Conservation (phyloP, 805 yeast genomes). For the Ogataea nitratoaversa region DNA sequence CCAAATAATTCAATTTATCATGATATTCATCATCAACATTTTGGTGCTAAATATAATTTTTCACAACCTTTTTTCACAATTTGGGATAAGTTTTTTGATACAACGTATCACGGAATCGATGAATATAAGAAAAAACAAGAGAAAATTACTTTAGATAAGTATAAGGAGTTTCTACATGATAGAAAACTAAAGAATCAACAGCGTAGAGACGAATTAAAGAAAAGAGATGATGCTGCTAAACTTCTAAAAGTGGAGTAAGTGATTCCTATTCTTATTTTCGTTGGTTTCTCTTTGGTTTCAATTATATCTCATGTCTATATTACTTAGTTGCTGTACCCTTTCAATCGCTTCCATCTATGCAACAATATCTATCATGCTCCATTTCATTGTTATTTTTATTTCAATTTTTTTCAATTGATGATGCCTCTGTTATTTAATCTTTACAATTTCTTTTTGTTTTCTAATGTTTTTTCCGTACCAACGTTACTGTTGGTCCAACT, state of each 20-base stretch:
- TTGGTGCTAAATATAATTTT: conserved; percentile 90
- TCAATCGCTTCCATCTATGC: too few species aligned
- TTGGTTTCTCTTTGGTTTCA: too few species aligned
- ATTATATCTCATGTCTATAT: too few species aligned
- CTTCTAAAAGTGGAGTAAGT: not conserved
- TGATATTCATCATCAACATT: conserved; percentile 95
- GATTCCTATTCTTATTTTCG: too few species aligned
- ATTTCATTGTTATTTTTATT: too few species aligned
- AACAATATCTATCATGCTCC: too few species aligned
- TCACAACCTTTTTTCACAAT: conserved; percentile 94
- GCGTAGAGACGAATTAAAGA: conserved; percentile 5
- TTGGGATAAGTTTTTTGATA: conserved; percentile 77
- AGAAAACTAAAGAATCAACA: conserved; percentile 21
- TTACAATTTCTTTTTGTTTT: too few species aligned
- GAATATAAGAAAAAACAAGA: conserved; percentile 63
- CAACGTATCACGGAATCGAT: conserved; percentile 66
- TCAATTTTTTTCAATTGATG: too few species aligned
- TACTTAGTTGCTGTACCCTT: too few species aligned
- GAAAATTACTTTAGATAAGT: conserved; percentile 62
- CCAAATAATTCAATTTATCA: conserved; percentile 96
- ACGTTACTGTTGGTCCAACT: too few species aligned
- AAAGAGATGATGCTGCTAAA: conserved; percentile 6
- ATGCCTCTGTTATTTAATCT: too few species aligned
- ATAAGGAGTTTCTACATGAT: conserved; percentile 50
- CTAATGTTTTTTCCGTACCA: too few species aligned